Evolutionary conservation across 1,139 yeast genomes (phyloP).

Genomic region (Taphrina wiesneri): DNA sequence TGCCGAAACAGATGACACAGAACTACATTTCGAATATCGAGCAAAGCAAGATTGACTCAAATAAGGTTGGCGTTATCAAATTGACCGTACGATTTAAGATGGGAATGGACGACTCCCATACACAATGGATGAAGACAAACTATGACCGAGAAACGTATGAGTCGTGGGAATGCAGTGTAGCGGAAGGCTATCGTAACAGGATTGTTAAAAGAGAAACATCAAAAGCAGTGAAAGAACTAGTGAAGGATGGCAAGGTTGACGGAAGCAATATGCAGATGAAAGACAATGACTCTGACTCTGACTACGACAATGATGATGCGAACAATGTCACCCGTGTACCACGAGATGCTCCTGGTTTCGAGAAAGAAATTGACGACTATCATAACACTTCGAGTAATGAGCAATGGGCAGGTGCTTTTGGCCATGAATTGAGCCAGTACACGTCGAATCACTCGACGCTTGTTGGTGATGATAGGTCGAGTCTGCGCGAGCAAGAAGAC

Average conservation of each 20-base stretch:
- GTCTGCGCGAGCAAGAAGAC: conserved; percentile 24
- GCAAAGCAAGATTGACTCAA: not conserved
- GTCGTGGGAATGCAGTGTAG: conserved; percentile 29
- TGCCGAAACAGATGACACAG: conserved; percentile 32
- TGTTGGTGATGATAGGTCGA: conserved; percentile 8
- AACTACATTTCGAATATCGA: conserved; percentile 27
- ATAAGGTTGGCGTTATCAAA: conserved; percentile 12
- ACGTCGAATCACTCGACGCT: conserved; percentile 12
- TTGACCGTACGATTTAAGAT: conserved; percentile 24
- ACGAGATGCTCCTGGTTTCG: conserved; percentile 25
- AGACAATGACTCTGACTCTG: conserved; percentile 11
- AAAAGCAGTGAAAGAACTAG: conserved; percentile 13
- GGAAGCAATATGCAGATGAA: conserved; percentile 1
- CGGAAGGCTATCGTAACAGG: conserved; percentile 27
- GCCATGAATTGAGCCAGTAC: conserved; percentile 18
- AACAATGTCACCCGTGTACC: conserved; percentile 20
- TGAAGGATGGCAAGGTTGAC: conserved; percentile 18
- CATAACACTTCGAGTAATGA: conserved; percentile 12
- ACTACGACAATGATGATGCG: conserved; percentile 9
- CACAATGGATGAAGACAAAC: conserved; percentile 21
- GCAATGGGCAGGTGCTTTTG: conserved; percentile 26
- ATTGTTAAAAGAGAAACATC: conserved; percentile 32
- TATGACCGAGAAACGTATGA: conserved; percentile 30
- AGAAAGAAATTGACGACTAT: conserved; percentile 25
- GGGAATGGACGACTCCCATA: conserved; percentile 32